Evolutionary conservation across 1,284 basidiomycete genomes (phyloP).

Genomic region (Ganoderma leucocontextum): DNA sequence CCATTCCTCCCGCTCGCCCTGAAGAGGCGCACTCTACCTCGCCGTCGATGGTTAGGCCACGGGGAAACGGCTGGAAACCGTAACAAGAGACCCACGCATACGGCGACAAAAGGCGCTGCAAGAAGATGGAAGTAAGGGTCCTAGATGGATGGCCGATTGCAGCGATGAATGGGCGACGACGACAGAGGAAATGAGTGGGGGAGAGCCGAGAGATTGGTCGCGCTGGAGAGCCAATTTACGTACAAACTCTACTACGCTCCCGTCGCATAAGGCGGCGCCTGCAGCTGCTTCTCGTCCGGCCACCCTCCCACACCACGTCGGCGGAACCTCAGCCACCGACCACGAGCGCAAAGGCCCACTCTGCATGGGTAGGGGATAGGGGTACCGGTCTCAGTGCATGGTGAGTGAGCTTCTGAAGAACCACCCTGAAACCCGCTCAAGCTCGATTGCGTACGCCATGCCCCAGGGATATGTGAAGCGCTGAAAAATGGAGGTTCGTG

Average conservation of each 20-base stretch:
- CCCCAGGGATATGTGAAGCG: background rate
- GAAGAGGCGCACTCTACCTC: background rate
- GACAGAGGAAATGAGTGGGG: background rate
- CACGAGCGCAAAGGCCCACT: background rate
- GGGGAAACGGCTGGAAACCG: background rate
- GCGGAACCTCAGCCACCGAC: background rate
- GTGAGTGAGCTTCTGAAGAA: background rate
- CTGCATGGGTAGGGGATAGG: background rate
- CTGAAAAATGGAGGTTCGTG: background rate
- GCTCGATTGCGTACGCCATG: background rate
- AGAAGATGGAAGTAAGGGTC: conserved; percentile 11
- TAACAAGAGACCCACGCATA: background rate
- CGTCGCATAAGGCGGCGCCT: conserved; percentile 8
- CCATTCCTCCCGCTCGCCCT: background rate
- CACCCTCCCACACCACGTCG: conserved; percentile 2
- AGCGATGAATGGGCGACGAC: background rate
- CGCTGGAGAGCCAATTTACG: background rate
- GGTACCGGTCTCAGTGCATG: background rate
- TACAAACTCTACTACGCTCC: conserved; percentile 7
- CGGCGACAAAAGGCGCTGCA: background rate
- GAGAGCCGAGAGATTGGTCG: conserved; percentile 2
- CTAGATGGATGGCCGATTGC: background rate
- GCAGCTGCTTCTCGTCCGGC: background rate
- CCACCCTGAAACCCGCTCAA: background rate
- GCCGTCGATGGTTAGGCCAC: background rate